Percentiles rank a stretch among this genome's conserved stretches.
Conservation (phyloP, 441 rosid species). For the Euphorbia celastroides region DNA sequence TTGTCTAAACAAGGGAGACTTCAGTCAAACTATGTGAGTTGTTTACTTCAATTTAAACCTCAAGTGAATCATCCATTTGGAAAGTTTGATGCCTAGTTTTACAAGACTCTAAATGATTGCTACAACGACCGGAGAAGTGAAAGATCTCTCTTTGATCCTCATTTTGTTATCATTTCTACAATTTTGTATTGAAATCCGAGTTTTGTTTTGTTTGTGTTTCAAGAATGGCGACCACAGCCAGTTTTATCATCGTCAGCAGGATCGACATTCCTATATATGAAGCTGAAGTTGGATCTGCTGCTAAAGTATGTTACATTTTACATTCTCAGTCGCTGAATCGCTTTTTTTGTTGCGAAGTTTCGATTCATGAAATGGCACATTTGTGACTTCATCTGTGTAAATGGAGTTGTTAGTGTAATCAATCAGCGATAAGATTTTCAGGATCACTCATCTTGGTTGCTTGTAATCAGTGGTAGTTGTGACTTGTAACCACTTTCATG, state of each 20-base stretch:
- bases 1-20: neutral
- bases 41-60: neutral
- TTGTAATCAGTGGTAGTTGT: neutral
- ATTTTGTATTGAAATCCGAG: neutral
- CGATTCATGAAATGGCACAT: neutral
- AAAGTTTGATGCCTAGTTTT: neutral
- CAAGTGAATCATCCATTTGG: neutral
- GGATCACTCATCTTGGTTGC: neutral
- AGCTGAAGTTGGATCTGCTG: constrained; percentile 93
- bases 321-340: neutral
- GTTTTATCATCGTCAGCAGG: constrained; percentile 85
- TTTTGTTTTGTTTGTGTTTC: neutral
- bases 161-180: neutral
- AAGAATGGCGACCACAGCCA: constrained; percentile 79
- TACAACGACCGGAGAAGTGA: neutral
- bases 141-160: neutral
- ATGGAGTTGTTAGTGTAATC: no score
- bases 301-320: constrained; percentile 48
- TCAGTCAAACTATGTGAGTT: neutral
- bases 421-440: no score
- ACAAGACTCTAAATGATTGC: neutral
- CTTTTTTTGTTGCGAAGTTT: neutral
- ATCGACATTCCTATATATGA: constrained; percentile 94
- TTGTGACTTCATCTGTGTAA: neutral
- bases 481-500: neutral